phyloP scores from a whole-genome alignment of 2,329 filamentous ascomycete species.

The Rugonectria rugulosa region DNA sequence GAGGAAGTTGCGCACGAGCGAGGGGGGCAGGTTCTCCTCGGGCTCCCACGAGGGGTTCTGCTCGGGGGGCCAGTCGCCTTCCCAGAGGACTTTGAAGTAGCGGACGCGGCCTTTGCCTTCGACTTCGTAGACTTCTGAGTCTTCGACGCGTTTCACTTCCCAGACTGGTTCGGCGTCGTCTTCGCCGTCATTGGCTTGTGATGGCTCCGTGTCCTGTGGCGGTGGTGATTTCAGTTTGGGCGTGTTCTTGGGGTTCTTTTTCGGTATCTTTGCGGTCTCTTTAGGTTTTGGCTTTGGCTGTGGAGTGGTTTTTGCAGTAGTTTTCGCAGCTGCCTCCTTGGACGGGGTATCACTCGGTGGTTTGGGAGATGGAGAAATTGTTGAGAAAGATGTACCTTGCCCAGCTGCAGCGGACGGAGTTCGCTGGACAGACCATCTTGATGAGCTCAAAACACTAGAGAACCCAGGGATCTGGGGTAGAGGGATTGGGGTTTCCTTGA shows the following conservation, averaged over 20 bases:
- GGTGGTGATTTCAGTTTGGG: neutral
- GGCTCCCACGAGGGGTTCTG: slow-evolving; percentile 68
- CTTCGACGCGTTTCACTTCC: slow-evolving; percentile 55
- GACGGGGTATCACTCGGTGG: slow-evolving; percentile 6
- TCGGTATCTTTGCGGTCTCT: slow-evolving; percentile 8
- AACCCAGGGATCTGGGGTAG: neutral
- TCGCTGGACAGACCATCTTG: neutral
- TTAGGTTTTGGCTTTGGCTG: slow-evolving; percentile 14
- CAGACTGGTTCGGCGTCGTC: slow-evolving; percentile 43
- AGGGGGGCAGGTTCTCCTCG: slow-evolving; percentile 55
- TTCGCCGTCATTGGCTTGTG: neutral
- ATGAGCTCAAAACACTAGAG: neutral
- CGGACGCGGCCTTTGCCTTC: slow-evolving; percentile 47
- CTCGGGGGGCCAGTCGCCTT: slow-evolving; percentile 62
- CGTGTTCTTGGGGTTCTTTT: slow-evolving; percentile 8
- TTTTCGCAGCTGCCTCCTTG: neutral
- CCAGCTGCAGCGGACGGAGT: slow-evolving; percentile 12
- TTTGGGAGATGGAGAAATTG: slow-evolving; percentile 6
- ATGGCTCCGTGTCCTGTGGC: neutral
- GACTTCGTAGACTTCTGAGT: slow-evolving; percentile 48
- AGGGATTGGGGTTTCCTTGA: slow-evolving; percentile 13
- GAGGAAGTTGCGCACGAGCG: slow-evolving; percentile 52
- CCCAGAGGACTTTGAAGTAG: slow-evolving; percentile 63
- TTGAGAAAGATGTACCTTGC: slow-evolving; percentile 11
- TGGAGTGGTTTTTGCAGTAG: neutral